phyloP scores from a whole-genome alignment of 768 basidiomycete species.

The Coprinopsis sp. region DNA sequence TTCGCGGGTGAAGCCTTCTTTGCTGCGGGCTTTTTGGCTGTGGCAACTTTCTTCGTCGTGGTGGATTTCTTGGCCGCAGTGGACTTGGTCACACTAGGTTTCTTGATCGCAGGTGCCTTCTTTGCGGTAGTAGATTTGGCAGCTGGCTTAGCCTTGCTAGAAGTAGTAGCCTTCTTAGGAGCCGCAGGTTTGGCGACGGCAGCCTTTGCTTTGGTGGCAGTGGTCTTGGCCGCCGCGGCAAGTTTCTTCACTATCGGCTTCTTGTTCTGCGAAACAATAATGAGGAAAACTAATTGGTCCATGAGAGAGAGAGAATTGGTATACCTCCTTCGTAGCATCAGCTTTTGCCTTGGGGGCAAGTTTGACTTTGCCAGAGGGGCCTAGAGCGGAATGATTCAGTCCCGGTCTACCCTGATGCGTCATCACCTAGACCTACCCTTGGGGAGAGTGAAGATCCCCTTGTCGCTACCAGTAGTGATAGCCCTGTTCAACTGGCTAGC shows the following conservation, averaged over 20 bases:
- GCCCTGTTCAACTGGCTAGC: constrained; percentile 77
- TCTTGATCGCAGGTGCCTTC: constrained; percentile 15
- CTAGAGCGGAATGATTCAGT: constrained; percentile 17
- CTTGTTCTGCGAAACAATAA: constrained; percentile 31
- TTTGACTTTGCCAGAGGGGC: constrained; percentile 46
- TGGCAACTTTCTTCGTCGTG: constrained; percentile 20
- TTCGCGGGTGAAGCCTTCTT: constrained; percentile 51
- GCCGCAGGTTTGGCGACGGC: constrained; percentile 17
- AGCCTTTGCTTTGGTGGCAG: constrained; percentile 14
- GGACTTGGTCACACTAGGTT: constrained; percentile 13
- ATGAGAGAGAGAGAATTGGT: constrained; percentile 9
- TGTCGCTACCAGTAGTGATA: constrained; percentile 53
- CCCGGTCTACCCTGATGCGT: constrained; percentile 1
- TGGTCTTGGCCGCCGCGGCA: constrained; percentile 9
- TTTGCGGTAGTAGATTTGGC: constrained; percentile 10
- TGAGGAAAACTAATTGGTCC: constrained; percentile 6
- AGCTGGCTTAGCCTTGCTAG: constrained; percentile 14
- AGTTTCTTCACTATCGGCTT: constrained; percentile 41
- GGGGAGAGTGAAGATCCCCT: constrained; percentile 45
- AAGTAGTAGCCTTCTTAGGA: constrained; percentile 12
- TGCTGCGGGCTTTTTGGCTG: constrained; percentile 29
- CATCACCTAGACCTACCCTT: constrained; percentile 33
- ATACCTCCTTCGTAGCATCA: constrained; percentile 55
- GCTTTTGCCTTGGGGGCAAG: constrained; percentile 60
- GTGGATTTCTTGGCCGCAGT: constrained; percentile 11